Base-by-base conservation (phyloP, 176 grass and related monocot species). In the Saccharum officinarum region DNA sequence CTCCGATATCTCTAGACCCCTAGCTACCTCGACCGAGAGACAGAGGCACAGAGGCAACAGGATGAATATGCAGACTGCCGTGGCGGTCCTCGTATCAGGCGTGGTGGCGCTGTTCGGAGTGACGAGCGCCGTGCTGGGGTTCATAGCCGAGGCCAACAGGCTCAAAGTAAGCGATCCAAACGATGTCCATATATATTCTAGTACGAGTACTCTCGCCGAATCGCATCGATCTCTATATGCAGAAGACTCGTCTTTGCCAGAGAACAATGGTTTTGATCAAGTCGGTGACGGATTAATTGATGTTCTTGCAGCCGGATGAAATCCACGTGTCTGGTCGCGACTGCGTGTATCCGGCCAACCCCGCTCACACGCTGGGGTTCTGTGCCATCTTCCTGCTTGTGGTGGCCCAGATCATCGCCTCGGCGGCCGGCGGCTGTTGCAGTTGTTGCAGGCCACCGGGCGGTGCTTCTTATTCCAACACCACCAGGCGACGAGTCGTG, bases 71-170 rank as follows among this genome's bases (percentile, higher is more conserved):
- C 69, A 84, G 59, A 37, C 12, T 40, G 5, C 6, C 3, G 28
- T 8, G 20, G 16, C 67, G 14, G 1, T 80, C 5, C 1, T 75
- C 8, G 14, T 49, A 8, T 10, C 37, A 10, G 20, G 20, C 7
- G 37, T 84, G 57, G 82, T 80, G 10, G 76, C 36, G n/a, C 36
- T 85, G 14, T 20, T 85, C 0, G 82, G 76, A 38, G 10, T 85
- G 45, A 31, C 10, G 5, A 85, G 87, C 38, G 76, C 76, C 46
- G 76, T 84, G 33, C 76, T 89, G 17, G 87, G 75, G 6, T 84
- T 88, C 87, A 65, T 78, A 3, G 87, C 87, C 34, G 87, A 73
- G 75, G 4, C 1, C 20, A 61, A n/a, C 10, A 89, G 8, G 14
- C 76, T 89, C 26, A 85, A 22, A 0, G 82, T 89, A 85, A 89